Percentiles rank a stretch among this genome's conserved stretches.
Conservation (phyloP, 257 asterid genomes). For the Linderniella brevidens region DNA sequence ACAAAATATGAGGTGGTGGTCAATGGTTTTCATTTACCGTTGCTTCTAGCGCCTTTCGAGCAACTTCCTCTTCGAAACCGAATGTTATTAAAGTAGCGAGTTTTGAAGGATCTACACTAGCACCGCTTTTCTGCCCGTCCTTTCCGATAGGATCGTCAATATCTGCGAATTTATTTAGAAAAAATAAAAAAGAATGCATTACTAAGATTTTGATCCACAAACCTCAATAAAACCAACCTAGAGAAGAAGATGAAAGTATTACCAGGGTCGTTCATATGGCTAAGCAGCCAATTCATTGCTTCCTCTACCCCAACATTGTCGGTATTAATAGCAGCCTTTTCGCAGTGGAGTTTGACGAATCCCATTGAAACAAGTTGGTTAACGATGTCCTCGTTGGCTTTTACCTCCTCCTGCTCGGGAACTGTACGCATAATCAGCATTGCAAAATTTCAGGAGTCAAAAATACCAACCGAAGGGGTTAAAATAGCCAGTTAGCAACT, state of each 20-base stretch:
- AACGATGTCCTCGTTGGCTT: constrained; percentile 58
- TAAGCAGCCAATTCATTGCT: constrained; percentile 83
- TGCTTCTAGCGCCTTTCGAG: constrained; percentile 67
- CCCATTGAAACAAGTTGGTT: constrained; percentile 81
- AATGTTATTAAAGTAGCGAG: constrained; percentile 62
- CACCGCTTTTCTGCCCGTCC: constrained; percentile 17
- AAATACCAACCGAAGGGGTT: neutral
- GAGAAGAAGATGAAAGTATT: constrained; percentile 6
- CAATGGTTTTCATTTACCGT: constrained; percentile 27
- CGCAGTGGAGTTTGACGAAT: constrained; percentile 64
- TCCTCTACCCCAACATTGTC: constrained; percentile 66
- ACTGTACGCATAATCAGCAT: constrained; percentile 21
- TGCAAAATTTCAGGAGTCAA: neutral
- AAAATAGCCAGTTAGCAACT: neutral
- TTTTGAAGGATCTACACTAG: constrained; percentile 51
- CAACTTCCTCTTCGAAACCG: constrained; percentile 80
- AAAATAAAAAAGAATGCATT: neutral
- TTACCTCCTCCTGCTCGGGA: constrained; percentile 23
- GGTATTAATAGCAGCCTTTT: constrained; percentile 84
- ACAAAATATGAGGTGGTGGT: neutral
- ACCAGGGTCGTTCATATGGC: constrained; percentile 88
- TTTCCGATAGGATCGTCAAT: constrained; percentile 58
- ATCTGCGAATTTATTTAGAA: constrained; percentile 20
- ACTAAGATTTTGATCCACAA: too few species aligned
- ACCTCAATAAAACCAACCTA: too few species aligned